These are phyloP conservation scores for Magnusiomyces sp. DNA, from an alignment of 1,139 yeast species.

Conservation along the genomic window DNA sequence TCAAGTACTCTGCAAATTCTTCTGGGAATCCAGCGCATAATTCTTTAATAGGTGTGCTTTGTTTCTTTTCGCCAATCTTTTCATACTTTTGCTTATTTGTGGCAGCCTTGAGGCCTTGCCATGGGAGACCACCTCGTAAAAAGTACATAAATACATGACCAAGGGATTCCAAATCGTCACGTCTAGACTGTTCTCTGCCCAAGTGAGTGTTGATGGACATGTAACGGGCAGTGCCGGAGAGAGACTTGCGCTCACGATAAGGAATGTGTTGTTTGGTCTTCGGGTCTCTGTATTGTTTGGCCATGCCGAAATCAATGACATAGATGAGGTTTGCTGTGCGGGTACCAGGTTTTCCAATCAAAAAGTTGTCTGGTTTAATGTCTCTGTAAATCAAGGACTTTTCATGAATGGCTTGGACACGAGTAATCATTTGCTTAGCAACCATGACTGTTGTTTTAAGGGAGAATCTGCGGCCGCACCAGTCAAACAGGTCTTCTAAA, in stretches of 20 bases:
- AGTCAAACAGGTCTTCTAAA: constrained; percentile 89
- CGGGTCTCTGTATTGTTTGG: constrained; percentile 93
- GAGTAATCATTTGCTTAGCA: constrained; percentile 83
- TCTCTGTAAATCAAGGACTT: constrained; percentile 89
- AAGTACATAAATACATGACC: constrained; percentile 96
- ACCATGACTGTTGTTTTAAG: constrained; percentile 85
- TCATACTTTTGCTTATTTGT: constrained; percentile 94
- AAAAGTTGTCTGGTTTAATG: constrained; percentile 91
- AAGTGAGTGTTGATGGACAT: constrained; percentile 96
- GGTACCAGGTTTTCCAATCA: constrained; percentile 59
- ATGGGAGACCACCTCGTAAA: constrained; percentile 86
- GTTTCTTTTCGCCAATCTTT: constrained; percentile 89
- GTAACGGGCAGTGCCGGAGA: constrained; percentile 95
- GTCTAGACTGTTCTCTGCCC: constrained; percentile 91
- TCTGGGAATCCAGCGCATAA: constrained; percentile 77
- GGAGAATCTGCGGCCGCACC: constrained; percentile 91
- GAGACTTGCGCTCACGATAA: constrained; percentile 85
- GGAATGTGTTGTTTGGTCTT: constrained; percentile 93
- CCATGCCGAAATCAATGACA: constrained; percentile 84
- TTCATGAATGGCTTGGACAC: constrained; percentile 82
- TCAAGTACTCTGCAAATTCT: constrained; percentile 80
- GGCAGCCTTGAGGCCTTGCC: constrained; percentile 99
- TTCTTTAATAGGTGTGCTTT: constrained; percentile 46
- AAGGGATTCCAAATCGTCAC: constrained; percentile 91
- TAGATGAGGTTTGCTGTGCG: constrained; percentile 44